Conservation (phyloP, 2,329 filamentous ascomycete genomes). For the Penicillium sp. region DNA sequence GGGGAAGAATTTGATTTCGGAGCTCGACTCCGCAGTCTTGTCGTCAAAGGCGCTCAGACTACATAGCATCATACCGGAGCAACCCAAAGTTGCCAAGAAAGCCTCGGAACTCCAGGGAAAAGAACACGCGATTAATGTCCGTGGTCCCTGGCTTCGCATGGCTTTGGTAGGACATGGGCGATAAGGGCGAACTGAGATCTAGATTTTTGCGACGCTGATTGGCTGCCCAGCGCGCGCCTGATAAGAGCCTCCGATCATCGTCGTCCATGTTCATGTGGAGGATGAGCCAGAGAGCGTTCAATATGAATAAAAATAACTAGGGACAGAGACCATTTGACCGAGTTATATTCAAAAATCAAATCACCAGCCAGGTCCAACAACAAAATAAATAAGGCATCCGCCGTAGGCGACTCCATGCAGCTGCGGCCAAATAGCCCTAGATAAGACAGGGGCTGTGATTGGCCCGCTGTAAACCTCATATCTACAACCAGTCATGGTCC, state of each 20-base stretch:
- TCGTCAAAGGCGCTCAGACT: neutral
- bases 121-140: neutral
- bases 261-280: neutral
- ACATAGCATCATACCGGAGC: neutral
- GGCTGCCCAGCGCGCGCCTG: conserved; percentile 6
- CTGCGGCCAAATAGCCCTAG: conserved; percentile 3
- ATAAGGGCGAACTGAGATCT: neutral
- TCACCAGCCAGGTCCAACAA: neutral
- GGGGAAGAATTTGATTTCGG: no score
- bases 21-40: neutral
- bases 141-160: conserved; percentile 2
- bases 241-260: conserved; percentile 19
- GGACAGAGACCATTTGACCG: neutral
- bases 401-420: neutral
- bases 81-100: neutral
- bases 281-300: neutral
- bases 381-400: neutral
- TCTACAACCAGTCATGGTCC: conserved; percentile 29
- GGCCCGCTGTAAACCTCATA: conserved; percentile 24
- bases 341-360: no score
- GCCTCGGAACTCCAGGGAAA: neutral
- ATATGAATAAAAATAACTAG: neutral
- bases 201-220: conserved; percentile 13
- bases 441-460: conserved; percentile 28
- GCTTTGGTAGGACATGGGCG: neutral